These are phyloP conservation scores for Cubamyces lactineus DNA, from an alignment of 768 basidiomycete species.

Conservation along the genomic window DNA sequence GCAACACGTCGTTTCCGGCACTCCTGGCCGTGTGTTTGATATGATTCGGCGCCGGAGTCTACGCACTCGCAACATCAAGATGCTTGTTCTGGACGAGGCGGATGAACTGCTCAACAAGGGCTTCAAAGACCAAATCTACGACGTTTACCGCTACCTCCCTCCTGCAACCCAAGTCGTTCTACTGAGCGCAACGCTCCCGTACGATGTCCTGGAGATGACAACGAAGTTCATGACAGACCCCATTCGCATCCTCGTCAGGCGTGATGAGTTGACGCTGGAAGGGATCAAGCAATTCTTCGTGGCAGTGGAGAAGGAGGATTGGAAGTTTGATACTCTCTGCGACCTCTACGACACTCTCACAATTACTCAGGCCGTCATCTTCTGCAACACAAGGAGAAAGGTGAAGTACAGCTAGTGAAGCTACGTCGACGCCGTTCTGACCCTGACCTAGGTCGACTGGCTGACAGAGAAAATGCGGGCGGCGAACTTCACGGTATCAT, in stretches of 20 bases:
- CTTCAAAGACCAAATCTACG: constrained; percentile 99
- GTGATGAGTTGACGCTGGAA: constrained; percentile 97
- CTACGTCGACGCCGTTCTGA: background rate
- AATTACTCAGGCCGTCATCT: constrained; percentile 98
- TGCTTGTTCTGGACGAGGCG: constrained; percentile 93
- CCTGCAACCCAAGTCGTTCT: constrained; percentile 97
- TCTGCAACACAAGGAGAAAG: constrained; percentile 98
- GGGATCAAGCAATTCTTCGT: constrained; percentile 98
- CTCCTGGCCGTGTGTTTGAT: constrained; percentile 97
- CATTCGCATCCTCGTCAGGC: constrained; percentile 97
- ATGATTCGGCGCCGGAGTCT: constrained; percentile 96
- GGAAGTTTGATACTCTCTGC: constrained; percentile 98
- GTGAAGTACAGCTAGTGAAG: constrained; percentile 43
- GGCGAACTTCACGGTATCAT: constrained; percentile 98
- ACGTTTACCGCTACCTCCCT: constrained; percentile 96
- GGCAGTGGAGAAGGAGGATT: constrained; percentile 99
- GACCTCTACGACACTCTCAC: constrained; percentile 98
- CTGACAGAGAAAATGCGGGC: constrained; percentile 97
- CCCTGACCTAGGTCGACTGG: constrained; percentile 82
- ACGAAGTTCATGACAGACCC: constrained; percentile 99
- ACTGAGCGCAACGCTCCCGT: constrained; percentile 93
- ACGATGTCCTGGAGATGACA: constrained; percentile 98
- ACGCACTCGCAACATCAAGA: constrained; percentile 96
- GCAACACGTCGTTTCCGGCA: constrained; percentile 96
- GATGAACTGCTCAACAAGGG: constrained; percentile 97